Conservation (phyloP, 352 stramenopile species). For the Peronospora destructor region DNA sequence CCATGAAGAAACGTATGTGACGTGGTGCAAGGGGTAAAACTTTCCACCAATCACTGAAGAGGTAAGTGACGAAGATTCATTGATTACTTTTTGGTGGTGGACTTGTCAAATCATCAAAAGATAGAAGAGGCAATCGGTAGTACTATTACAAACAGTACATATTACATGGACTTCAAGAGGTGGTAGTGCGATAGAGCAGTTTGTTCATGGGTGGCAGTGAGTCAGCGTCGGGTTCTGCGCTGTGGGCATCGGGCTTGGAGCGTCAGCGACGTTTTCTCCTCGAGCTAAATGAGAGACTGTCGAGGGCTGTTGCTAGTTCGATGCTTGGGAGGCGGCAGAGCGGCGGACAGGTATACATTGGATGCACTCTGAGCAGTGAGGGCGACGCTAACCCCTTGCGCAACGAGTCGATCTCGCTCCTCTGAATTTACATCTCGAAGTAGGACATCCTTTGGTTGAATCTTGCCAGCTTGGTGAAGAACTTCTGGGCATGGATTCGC, state of each 20-base stretch:
- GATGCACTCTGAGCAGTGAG: slow-evolving; percentile 33
- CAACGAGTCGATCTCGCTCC: slow-evolving; percentile 52
- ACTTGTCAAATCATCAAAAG: background rate
- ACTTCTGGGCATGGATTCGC: slow-evolving; percentile 84
- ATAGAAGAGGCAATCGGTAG: too few relatives aligned
- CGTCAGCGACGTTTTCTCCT: slow-evolving; percentile 12
- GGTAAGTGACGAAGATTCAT: background rate
- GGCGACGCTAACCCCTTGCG: slow-evolving; percentile 46
- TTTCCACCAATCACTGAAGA: slow-evolving; percentile 21
- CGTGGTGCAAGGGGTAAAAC: slow-evolving; percentile 1
- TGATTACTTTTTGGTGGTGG: too few relatives aligned
- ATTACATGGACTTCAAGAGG: slow-evolving; percentile 5
- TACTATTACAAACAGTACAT: too few relatives aligned
- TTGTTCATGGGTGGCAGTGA: slow-evolving; percentile 63
- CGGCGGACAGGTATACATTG: slow-evolving; percentile 27
- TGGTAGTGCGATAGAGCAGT: slow-evolving; percentile 38
- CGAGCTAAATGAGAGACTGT: slow-evolving; percentile 17
- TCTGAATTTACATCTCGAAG: slow-evolving; percentile 72
- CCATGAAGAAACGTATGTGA: slow-evolving; percentile 9
- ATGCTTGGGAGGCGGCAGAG: slow-evolving; percentile 46
- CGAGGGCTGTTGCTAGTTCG: slow-evolving; percentile 18
- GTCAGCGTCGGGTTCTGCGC: slow-evolving; percentile 17
- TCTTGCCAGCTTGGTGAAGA: slow-evolving; percentile 82
- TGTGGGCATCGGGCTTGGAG: slow-evolving; percentile 7
- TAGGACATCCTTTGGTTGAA: slow-evolving; percentile 65